Conservation (phyloP, 2,329 filamentous ascomycete species). For the Phoma sp. region DNA sequence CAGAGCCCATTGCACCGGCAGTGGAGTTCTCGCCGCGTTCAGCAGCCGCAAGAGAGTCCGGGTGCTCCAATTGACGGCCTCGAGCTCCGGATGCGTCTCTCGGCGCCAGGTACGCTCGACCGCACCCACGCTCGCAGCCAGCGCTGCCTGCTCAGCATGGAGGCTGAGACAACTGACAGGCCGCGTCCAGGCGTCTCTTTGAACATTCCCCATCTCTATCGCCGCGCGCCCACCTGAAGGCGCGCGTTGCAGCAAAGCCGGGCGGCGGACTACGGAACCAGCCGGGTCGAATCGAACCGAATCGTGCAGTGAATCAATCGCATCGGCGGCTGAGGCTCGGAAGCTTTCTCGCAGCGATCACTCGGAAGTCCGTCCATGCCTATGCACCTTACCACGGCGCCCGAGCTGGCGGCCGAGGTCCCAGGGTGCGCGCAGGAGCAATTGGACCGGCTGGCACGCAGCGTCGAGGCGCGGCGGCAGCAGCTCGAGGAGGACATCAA, state of each 20-base stretch:
- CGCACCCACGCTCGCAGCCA: constrained; percentile 16
- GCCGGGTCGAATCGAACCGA: too few species aligned
- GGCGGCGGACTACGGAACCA: neutral
- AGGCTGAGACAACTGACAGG: constrained; percentile 37
- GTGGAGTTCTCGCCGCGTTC: neutral
- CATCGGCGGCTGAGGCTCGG: neutral
- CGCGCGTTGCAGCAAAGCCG: neutral
- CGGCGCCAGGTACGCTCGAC: constrained; percentile 33
- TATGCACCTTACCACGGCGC: constrained; percentile 37
- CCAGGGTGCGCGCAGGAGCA: constrained; percentile 40
- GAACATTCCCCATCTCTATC: neutral
- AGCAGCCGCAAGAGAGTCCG: neutral
- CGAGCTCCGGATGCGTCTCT: constrained; percentile 40
- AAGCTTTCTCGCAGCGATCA: too few species aligned
- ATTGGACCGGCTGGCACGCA: constrained; percentile 40
- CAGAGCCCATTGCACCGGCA: too few species aligned
- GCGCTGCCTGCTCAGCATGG: constrained; percentile 51
- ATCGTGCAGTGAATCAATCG: too few species aligned
- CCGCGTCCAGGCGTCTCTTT: constrained; percentile 19
- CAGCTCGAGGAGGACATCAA: constrained; percentile 46
- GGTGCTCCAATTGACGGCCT: constrained; percentile 25
- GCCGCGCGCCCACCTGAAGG: constrained; percentile 8
- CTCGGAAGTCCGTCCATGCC: constrained; percentile 16
- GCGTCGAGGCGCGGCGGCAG: constrained; percentile 43
- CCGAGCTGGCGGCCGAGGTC: constrained; percentile 37